Base-by-base conservation (phyloP, 164 flowering plant genomes). In the Dillenia suffruticosa region DNA sequence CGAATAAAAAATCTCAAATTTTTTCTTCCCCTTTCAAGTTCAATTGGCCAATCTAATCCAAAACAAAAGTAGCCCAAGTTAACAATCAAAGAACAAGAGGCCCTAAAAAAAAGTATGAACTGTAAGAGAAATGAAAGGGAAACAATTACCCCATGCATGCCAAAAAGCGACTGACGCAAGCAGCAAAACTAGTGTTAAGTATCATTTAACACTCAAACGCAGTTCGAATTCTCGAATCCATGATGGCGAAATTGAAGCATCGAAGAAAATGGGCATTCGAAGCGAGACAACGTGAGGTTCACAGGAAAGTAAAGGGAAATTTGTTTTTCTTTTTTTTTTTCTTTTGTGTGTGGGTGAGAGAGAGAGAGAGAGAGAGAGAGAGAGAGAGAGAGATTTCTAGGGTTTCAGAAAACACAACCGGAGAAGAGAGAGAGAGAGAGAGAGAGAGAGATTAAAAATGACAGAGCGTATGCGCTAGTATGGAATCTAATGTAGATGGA, bases 21-120 rank as follows among this genome's bases (percentile, higher is more conserved):
- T 5, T 6, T 32, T 32, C 40, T 32, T 32, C 40, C 40, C 7
- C 40, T 32, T 4, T 32, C 0, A 32, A 32, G 40, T 7, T 5
- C 40, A 32, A 4, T 32, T 32, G 40, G 40, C 5, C 40, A 32
- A 32, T 4, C 40, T 32, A 32, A 32, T 32, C 7, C 40, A 32
- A 32, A 32, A 32, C 40, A 32, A 32, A 32, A 32, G 40, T 32
- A 32, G 5, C 40, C 40, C 40, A 32, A 32, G 40, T 32, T 32
- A 32, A 32, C 40, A 32, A 32, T 32, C 40, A 4, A 6, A 6
- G 40, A 32, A 32, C 40, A 32, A 7, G 5, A 32, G 5, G 6
- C 40, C 40, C 85, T 19, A 85, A 57, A 62, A 87, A 87, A 62
- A 22, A 69, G 81, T 63, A 55, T 15, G 71, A 85, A 73, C 87